A percentile compares a stretch with the other conserved stretches of the same genome.
These are phyloP conservation scores for Parietaria judaica DNA, from an alignment of 306 rosid species.

Conservation along the genomic window DNA sequence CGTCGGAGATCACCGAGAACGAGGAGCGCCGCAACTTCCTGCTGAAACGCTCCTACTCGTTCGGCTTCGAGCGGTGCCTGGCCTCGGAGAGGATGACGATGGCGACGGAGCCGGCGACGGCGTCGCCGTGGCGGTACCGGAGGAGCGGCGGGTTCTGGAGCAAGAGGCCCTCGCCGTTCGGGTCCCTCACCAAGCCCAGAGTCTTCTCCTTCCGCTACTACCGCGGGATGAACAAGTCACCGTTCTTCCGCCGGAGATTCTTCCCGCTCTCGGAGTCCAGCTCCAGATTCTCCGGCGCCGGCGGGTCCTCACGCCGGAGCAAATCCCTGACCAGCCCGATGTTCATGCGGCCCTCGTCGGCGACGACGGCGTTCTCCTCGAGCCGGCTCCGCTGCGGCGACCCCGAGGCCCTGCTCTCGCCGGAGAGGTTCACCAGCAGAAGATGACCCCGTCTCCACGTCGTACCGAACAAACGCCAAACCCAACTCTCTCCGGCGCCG, in stretches of 20 bases:
- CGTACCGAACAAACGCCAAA: neutral
- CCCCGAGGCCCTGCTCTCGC: slow-evolving; percentile 89
- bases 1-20: slow-evolving; percentile 41
- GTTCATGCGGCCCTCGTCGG: slow-evolving; percentile 51
- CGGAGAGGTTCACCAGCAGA: slow-evolving; percentile 81
- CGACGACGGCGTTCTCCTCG: slow-evolving; percentile 56
- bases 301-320: slow-evolving; percentile 66
- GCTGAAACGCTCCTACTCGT: slow-evolving; percentile 73
- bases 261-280: slow-evolving; percentile 78
- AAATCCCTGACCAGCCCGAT: slow-evolving; percentile 88
- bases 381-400: slow-evolving; percentile 88
- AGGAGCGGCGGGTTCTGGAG: slow-evolving; percentile 69
- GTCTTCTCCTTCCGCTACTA: slow-evolving; percentile 74
- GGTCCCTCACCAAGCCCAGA: slow-evolving; percentile 58
- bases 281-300: slow-evolving; percentile 53
- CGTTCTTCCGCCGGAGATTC: slow-evolving; percentile 64
- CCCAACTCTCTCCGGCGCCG: neutral
- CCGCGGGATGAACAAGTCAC: slow-evolving; percentile 73
- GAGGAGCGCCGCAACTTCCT: slow-evolving; percentile 56
- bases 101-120: slow-evolving; percentile 46
- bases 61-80: slow-evolving; percentile 72
- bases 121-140: slow-evolving; percentile 43
- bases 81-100: slow-evolving; percentile 66
- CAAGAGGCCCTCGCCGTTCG: slow-evolving; percentile 76
- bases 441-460: too few relatives aligned